Percentiles rank a stretch among this genome's conserved stretches.
phyloP scores from a whole-genome alignment of 106 monocot genomes.

The Posidonia australis region DNA sequence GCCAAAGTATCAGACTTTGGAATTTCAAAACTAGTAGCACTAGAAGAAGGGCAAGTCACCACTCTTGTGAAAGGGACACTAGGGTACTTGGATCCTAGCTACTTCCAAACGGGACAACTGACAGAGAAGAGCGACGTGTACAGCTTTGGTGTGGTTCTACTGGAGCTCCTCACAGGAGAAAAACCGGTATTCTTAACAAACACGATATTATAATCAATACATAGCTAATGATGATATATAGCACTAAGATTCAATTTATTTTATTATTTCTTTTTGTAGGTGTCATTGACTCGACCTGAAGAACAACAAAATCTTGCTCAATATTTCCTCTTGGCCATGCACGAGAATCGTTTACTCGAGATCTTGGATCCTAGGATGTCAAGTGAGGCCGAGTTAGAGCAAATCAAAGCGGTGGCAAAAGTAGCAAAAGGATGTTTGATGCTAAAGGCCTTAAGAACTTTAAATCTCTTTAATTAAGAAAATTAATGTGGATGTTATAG shows the following conservation, averaged over 20 bases:
- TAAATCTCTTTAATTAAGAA: too few species aligned
- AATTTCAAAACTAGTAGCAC: conserved; percentile 15
- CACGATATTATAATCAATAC: too few species aligned
- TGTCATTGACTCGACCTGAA: background rate
- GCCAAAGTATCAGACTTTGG: conserved; percentile 48
- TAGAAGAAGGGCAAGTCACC: conserved; percentile 4
- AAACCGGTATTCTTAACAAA: conserved; percentile 9
- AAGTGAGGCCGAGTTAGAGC: background rate
- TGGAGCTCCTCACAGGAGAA: conserved; percentile 30
- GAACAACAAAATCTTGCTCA: conserved; percentile 8
- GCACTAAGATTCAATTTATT: too few species aligned
- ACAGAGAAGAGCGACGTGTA: conserved; percentile 48
- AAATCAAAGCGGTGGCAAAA: conserved; percentile 10
- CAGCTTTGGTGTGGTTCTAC: conserved; percentile 37
- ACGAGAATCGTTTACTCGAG: background rate
- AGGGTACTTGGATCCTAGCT: conserved; percentile 39
- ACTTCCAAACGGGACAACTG: conserved; percentile 15
- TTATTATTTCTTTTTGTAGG: too few species aligned
- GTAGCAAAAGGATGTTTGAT: conserved; percentile 14
- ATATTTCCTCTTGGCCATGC: background rate
- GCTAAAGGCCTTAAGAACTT: conserved; percentile 8
- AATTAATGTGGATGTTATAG: too few species aligned
- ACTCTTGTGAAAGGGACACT: conserved; percentile 26
- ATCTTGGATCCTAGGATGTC: conserved; percentile 8
- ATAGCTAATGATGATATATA: too few species aligned